phyloP scores from a whole-genome alignment of 2,329 filamentous ascomycete genomes.

The Calycina herbarum region DNA sequence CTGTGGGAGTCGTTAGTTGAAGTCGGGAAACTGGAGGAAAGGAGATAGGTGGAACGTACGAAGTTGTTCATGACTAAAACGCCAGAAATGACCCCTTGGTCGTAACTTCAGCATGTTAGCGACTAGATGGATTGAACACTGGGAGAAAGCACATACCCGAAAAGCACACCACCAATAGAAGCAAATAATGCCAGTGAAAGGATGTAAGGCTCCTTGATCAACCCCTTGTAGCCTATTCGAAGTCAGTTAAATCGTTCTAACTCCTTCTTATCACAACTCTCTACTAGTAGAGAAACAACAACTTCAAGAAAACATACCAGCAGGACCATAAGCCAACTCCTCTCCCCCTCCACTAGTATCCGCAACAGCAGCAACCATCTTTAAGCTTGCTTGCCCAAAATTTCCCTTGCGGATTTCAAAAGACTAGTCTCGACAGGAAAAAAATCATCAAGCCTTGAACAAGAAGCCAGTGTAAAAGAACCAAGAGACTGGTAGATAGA shows the following conservation, averaged over 20 bases:
- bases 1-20: conserved; percentile 27
- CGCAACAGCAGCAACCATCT: conserved; percentile 12
- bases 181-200: conserved; percentile 59
- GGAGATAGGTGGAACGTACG: conserved; percentile 16
- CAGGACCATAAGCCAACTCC: conserved; percentile 19
- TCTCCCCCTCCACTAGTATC: background rate
- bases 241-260: background rate
- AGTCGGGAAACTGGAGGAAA: background rate
- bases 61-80: conserved; percentile 58
- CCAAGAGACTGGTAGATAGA: background rate
- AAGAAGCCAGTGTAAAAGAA: conserved; percentile 2
- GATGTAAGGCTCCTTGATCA: conserved; percentile 35
- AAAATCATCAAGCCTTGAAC: too few species aligned
- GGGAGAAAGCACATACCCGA: conserved; percentile 34
- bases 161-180: conserved; percentile 58
- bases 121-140: conserved; percentile 46
- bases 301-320: conserved; percentile 14
- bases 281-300: background rate
- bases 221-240: conserved; percentile 21
- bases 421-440: too few species aligned
- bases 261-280: background rate
- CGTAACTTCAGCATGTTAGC: conserved; percentile 52
- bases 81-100: conserved; percentile 70
- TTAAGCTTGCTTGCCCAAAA: background rate
- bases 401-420: too few species aligned